A percentile compares a stretch with the other conserved stretches of the same genome.
Evolutionary conservation across 768 basidiomycete genomes (phyloP).

Genomic region (Chalciporus sphaerocephalus): DNA sequence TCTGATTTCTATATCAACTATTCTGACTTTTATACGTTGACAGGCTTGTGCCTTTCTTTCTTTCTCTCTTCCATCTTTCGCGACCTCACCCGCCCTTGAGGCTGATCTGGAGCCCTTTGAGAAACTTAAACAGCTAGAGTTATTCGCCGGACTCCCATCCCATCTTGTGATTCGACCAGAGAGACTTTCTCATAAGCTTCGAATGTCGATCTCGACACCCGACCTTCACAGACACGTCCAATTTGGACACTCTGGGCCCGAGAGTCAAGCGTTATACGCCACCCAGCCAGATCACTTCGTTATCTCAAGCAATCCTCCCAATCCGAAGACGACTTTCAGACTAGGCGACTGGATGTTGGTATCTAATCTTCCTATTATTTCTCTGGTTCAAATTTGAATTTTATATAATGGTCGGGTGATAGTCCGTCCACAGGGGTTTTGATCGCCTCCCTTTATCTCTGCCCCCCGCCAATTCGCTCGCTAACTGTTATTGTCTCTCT

Average conservation of each 20-base stretch:
- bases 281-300: slow-evolving; percentile 41
- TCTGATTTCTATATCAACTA: slow-evolving; percentile 15
- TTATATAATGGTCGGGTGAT: slow-evolving; percentile 5
- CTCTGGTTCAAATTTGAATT: slow-evolving; percentile 17
- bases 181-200: slow-evolving; percentile 21
- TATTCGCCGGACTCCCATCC: slow-evolving; percentile 23
- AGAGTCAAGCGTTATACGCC: neutral
- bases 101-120: slow-evolving; percentile 58
- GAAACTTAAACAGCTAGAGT: slow-evolving; percentile 48
- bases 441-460: slow-evolving; percentile 14
- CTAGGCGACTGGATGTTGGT: slow-evolving; percentile 77
- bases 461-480: neutral
- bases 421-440: slow-evolving; percentile 12
- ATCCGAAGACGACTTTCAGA: slow-evolving; percentile 61
- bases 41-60: slow-evolving; percentile 57
- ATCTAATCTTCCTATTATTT: slow-evolving; percentile 9
- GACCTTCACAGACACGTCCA: slow-evolving; percentile 26
- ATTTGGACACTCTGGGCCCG: slow-evolving; percentile 1
- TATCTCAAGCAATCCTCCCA: slow-evolving; percentile 68
- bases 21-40: slow-evolving; percentile 16
- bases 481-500: neutral
- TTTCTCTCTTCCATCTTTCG: slow-evolving; percentile 43
- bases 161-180: slow-evolving; percentile 22
- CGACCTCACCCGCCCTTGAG: slow-evolving; percentile 55
- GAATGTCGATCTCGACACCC: slow-evolving; percentile 34